Evolutionary conservation across 345 rosid genomes (phyloP).

Genomic region (Brassica napus): DNA sequence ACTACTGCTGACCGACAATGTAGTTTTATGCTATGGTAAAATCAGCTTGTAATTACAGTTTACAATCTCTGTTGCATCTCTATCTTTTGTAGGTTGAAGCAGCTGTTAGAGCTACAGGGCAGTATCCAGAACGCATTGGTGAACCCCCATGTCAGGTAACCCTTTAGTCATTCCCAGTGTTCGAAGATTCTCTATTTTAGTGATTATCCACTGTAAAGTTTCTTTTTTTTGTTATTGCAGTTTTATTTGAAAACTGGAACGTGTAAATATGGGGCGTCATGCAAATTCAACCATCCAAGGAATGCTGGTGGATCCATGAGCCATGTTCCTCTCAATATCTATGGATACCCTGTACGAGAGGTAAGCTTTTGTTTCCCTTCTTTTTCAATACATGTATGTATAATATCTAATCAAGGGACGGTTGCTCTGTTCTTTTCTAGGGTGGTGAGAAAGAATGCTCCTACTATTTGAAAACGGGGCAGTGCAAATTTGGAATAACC

Average conservation of each 20-base stretch:
- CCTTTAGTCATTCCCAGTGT: background rate
- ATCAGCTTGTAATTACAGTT: too few relatives aligned
- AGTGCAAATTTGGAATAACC: conserved; percentile 85
- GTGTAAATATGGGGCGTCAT: conserved; percentile 93
- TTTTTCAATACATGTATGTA: background rate
- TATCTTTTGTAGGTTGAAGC: conserved; percentile 55
- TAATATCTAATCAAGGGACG: background rate
- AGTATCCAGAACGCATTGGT: conserved; percentile 85
- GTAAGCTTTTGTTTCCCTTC: conserved; percentile 33
- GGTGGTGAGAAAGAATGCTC: conserved; percentile 84
- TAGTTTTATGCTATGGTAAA: too few relatives aligned
- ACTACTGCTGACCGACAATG: too few relatives aligned
- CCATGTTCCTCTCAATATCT: conserved; percentile 61
- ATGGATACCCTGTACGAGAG: conserved; percentile 83
- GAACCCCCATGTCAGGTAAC: conserved; percentile 81
- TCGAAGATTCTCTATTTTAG: too few relatives aligned
- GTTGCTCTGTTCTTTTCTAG: conserved; percentile 39
- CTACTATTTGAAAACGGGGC: conserved; percentile 89
- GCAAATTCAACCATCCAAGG: conserved; percentile 97
- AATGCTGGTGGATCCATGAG: conserved; percentile 59
- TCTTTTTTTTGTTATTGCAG: conserved; percentile 37
- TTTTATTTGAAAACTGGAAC: conserved; percentile 82
- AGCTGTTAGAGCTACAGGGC: conserved; percentile 75
- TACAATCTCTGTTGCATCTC: too few relatives aligned
- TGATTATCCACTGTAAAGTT: too few relatives aligned